Evolutionary conservation across 2,329 filamentous ascomycete genomes (phyloP), one percentile per base, ranked within the genome.

Genomic region (Aureobasidium musti): DNA sequence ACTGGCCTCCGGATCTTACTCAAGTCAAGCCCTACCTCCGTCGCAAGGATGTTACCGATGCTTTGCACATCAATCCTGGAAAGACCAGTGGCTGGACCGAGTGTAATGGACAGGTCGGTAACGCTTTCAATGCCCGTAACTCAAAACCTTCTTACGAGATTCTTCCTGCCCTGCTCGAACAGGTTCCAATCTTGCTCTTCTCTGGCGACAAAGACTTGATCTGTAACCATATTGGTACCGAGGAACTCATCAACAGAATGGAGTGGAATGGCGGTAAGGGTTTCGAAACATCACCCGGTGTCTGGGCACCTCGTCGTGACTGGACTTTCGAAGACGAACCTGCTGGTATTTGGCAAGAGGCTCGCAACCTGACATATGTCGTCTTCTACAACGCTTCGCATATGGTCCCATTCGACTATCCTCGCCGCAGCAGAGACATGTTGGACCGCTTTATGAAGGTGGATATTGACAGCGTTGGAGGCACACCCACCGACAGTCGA

Each of bases 331-430:
- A 98, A 77, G 91, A 89, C 68, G 86, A 97, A 72, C 81, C 87
- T 1, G 93, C 93, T 3, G 95, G 95, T 28, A 91, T 96, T 74
- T 99, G 94, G 83, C 96, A 99, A 78, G 87, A 92, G 76, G 94
- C 95, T 1, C 88, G 96, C 70, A 99, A 99, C 79, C 80, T 99
- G 68, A 97, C 95, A 0, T 99, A 99, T 75, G 89, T 99, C 37
- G 83, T 96, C 47, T 97, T 98, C 79, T 91, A 96, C 82, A 96
- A 99, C 77, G 88, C 92, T 19, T 96, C 91, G 59, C 95, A 99
- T 78, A 99, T 99, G 95, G 95, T 99, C 1, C 96, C 95, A 0
- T 98, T 95, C 74, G 94, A 99, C 78, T 91, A 90, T 72, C 89
- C 94, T 1, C 88, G 92, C 56, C 89, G 92, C 68, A 90, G 89